These are phyloP conservation scores for Ceraceosorus guamensis DNA, from an alignment of 1,284 basidiomycete genomes.

Conservation along the genomic window DNA sequence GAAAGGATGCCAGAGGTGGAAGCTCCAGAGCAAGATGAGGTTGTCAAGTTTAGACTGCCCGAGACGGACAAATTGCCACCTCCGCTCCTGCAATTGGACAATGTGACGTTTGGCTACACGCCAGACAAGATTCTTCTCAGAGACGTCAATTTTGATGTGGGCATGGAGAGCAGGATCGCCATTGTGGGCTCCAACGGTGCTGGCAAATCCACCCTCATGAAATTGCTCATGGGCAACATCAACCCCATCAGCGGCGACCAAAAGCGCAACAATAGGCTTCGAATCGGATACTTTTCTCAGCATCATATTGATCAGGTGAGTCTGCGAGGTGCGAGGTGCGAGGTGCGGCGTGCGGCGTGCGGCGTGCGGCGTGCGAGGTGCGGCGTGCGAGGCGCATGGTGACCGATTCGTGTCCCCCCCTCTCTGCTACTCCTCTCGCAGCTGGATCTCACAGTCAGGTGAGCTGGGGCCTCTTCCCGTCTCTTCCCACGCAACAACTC, in stretches of 20 bases:
- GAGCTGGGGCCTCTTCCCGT: too few species aligned
- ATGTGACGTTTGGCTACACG: slow-evolving; percentile 84
- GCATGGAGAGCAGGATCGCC: slow-evolving; percentile 37
- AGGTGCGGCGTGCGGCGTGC: too few species aligned
- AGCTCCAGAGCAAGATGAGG: slow-evolving; percentile 74
- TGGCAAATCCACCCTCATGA: slow-evolving; percentile 79
- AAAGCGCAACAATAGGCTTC: slow-evolving; percentile 79
- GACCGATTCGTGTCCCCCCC: too few species aligned
- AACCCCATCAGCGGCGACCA: slow-evolving; percentile 72
- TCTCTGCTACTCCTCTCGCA: not conserved
- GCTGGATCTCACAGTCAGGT: slow-evolving; percentile 72
- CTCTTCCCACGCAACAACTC: too few species aligned
- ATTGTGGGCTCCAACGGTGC: slow-evolving; percentile 45
- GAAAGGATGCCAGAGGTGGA: slow-evolving; percentile 93
- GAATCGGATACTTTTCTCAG: slow-evolving; percentile 57
- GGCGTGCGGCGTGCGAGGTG: too few species aligned
- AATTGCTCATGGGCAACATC: slow-evolving; percentile 77
- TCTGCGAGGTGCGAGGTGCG: not conserved
- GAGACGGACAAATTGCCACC: slow-evolving; percentile 74
- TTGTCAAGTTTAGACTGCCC: slow-evolving; percentile 59
- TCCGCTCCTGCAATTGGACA: slow-evolving; percentile 86
- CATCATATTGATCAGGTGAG: slow-evolving; percentile 80
- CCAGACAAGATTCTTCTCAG: slow-evolving; percentile 73
- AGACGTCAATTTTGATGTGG: slow-evolving; percentile 72
- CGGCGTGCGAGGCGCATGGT: too few species aligned